These are phyloP conservation scores for Gonium pectorale DNA, from an alignment of 139 green algal species.

Conservation along the genomic window DNA sequence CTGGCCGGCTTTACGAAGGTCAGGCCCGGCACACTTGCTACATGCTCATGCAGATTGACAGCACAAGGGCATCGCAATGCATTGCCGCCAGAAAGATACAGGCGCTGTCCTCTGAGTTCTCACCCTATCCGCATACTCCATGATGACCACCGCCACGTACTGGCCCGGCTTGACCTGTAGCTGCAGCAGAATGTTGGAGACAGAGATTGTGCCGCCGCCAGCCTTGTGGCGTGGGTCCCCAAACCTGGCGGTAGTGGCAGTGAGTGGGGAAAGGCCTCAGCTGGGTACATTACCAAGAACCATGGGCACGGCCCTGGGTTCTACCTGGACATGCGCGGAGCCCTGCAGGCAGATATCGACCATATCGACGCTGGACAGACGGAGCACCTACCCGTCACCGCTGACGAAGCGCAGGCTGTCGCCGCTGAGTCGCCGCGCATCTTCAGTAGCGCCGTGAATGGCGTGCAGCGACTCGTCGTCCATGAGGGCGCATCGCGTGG, in stretches of 20 bases:
- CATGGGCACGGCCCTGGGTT: too few species aligned
- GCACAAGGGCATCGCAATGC: too few species aligned
- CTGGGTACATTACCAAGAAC: too few species aligned
- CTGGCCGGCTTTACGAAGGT: too few species aligned
- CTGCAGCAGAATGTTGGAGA: slow-evolving; percentile 47
- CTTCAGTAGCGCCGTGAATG: slow-evolving; percentile 30
- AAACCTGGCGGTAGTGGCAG: too few species aligned
- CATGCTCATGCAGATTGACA: too few species aligned
- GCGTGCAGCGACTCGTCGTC: slow-evolving; percentile 33
- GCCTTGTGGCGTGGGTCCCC: slow-evolving; percentile 43
- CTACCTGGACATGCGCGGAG: too few species aligned
- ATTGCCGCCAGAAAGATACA: too few species aligned
- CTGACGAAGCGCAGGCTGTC: slow-evolving; percentile 41
- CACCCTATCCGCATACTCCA: slow-evolving; percentile 50
- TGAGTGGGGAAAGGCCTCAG: too few species aligned
- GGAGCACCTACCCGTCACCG: slow-evolving; percentile 38
- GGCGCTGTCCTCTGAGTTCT: not conserved
- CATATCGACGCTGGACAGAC: too few species aligned
- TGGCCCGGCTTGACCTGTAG: slow-evolving; percentile 44
- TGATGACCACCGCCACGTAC: slow-evolving; percentile 46
- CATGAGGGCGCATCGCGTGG: slow-evolving; percentile 37
- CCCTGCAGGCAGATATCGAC: too few species aligned
- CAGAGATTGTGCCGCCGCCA: slow-evolving; percentile 12
- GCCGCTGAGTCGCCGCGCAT: slow-evolving; percentile 36
- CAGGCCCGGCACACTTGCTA: too few species aligned